Base-by-base conservation (phyloP, 306 rosid species). In the Vicia faba region DNA sequence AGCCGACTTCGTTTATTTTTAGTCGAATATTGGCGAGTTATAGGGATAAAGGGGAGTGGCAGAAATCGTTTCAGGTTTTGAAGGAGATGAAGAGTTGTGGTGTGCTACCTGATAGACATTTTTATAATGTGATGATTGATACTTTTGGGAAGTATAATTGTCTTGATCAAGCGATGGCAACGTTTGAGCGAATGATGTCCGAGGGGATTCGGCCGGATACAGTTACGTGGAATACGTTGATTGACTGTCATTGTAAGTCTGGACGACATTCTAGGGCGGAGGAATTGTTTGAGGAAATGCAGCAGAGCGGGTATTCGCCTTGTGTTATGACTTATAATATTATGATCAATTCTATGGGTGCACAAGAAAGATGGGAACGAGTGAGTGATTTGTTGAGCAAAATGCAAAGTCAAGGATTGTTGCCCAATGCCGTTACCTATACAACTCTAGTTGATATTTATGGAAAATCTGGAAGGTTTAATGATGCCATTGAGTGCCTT, bases 51-150 rank as follows among this genome's bases (percentile, higher is more conserved):
- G 96, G 98, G 49, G 95, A 92, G 84, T 92, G 98, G 98, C 96
- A 92, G 71, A 87, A 74, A 69, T 77, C 96, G 0, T 92, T 92
- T 80, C 95, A 89, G 67, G 96, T 89, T 68, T 75, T 92, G 78
- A 85, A 79, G 83, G 96, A 92, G 80, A 92, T 92, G 98, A 87
- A 70, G 75, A 85, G 70, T 31, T 71, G 83, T 76, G 96, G 96
- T 28, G 88, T 89, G 10, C 70, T 53, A 48, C 98, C 98, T 1
- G 96, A 92, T 60, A 79, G 95, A 76, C 91, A 85, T 70, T 92
- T 92, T 66, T 92, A 92, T 83, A 92, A 92, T 80, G 96, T 92
- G 57, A 85, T 92, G 98, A 92, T 89, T 54, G 98, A 89, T 67
- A 87, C 96, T 9, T 87, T 89, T 62, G 98, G 98, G 35, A 92